phyloP scores from a whole-genome alignment of 2,329 filamentous ascomycete genomes.

The Neonectria ditissima region DNA sequence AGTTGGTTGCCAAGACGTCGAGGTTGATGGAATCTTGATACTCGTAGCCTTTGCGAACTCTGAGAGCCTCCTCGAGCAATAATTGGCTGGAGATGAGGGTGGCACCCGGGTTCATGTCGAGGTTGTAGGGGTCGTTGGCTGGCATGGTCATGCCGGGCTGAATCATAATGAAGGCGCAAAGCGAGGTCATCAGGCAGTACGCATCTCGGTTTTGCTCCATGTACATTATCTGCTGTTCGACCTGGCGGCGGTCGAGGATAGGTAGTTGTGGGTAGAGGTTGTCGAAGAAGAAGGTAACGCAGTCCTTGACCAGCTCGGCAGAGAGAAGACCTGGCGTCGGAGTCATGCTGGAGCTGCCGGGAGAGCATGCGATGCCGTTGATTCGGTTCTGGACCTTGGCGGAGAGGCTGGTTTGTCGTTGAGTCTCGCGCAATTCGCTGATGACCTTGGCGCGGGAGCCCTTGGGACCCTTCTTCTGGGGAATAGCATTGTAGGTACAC shows the following conservation, averaged over 20 bases:
- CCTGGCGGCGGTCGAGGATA: conserved; percentile 68
- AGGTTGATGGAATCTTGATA: conserved; percentile 67
- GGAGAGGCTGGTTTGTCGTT: conserved; percentile 73
- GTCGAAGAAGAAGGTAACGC: conserved; percentile 75
- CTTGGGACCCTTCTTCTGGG: conserved; percentile 82
- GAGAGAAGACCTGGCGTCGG: conserved; percentile 72
- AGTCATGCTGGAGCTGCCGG: conserved; percentile 59
- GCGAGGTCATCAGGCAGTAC: conserved; percentile 73
- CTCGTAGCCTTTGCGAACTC: conserved; percentile 73
- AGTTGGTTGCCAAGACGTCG: conserved; percentile 77
- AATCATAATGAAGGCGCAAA: conserved; percentile 76
- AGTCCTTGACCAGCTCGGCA: conserved; percentile 72
- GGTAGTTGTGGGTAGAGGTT: conserved; percentile 74
- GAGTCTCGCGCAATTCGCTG: conserved; percentile 76
- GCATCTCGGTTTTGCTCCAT: conserved; percentile 72
- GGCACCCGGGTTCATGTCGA: conserved; percentile 67
- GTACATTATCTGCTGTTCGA: conserved; percentile 69
- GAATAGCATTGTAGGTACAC: conserved; percentile 81
- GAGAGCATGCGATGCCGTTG: conserved; percentile 64
- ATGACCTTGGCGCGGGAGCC: conserved; percentile 81
- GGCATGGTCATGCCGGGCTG: conserved; percentile 75
- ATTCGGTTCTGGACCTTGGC: conserved; percentile 71
- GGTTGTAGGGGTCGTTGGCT: conserved; percentile 65
- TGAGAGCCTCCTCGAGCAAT: conserved; percentile 74
- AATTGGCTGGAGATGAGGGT: conserved; percentile 74